Percentiles rank a stretch among this genome's conserved stretches.
Evolutionary conservation across 352 stramenopile genomes (phyloP).

Genomic region (Phytophthora niederhauseri): DNA sequence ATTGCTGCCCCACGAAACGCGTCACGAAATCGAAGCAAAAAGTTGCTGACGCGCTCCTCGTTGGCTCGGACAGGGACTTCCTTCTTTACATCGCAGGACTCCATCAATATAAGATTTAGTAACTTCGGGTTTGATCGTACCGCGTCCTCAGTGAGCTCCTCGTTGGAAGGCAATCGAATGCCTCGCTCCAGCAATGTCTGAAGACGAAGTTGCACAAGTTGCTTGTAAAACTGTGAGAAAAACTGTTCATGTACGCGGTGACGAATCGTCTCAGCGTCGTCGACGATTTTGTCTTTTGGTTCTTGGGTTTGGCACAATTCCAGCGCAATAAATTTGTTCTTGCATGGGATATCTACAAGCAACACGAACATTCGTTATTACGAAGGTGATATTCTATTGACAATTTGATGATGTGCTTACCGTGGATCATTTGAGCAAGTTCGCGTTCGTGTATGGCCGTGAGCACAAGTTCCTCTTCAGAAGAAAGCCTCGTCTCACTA

Average conservation of each 20-base stretch:
- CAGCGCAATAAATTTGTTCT: constrained; percentile 68
- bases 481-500: constrained; percentile 68
- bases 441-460: constrained; percentile 69
- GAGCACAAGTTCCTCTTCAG: constrained; percentile 70
- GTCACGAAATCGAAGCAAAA: constrained; percentile 64
- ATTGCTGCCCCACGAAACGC: constrained; percentile 62
- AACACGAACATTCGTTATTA: neutral
- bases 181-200: constrained; percentile 19
- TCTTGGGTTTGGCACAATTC: constrained; percentile 72
- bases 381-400: neutral
- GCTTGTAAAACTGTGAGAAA: constrained; percentile 33
- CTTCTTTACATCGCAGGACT: constrained; percentile 51
- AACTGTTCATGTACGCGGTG: constrained; percentile 57
- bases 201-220: constrained; percentile 32
- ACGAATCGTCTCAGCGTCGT: constrained; percentile 47
- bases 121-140: constrained; percentile 28
- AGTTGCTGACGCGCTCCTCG: constrained; percentile 60
- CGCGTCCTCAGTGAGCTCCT: constrained; percentile 28
- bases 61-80: constrained; percentile 45
- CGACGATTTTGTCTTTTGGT: constrained; percentile 42
- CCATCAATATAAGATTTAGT: constrained; percentile 57
- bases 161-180: constrained; percentile 12
- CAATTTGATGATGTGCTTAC: constrained; percentile 23
- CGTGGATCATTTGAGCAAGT: constrained; percentile 62
- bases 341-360: constrained; percentile 60